phyloP scores from a whole-genome alignment of 2,329 filamentous ascomycete species.

The Arthroderma sp. region DNA sequence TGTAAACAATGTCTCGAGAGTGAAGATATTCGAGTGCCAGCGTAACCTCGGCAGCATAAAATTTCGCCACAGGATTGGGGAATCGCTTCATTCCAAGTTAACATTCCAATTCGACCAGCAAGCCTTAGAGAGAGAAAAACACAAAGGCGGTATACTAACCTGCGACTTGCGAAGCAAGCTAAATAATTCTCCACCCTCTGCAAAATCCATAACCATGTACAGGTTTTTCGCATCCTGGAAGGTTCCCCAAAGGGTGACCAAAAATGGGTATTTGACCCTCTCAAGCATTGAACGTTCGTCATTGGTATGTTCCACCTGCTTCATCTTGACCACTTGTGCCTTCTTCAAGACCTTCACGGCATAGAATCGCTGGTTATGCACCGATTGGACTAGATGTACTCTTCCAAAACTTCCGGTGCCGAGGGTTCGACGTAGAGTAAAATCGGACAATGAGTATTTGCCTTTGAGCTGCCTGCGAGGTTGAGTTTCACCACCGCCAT shows the following conservation, averaged over 20 bases:
- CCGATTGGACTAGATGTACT: conserved; percentile 92
- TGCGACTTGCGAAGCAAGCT: conserved; percentile 84
- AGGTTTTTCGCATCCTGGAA: conserved; percentile 92
- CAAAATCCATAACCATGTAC: conserved; percentile 99
- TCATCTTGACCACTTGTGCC: conserved; percentile 98
- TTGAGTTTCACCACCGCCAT: conserved; percentile 8
- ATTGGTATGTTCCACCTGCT: conserved; percentile 98
- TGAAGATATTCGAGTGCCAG: conserved; percentile 92
- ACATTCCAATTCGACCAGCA: conserved; percentile 3
- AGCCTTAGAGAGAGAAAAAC: conserved; percentile 6
- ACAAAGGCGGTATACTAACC: conserved; percentile 43
- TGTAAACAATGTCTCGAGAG: conserved; percentile 90
- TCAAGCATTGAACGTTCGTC: conserved; percentile 93
- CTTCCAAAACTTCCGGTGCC: conserved; percentile 95
- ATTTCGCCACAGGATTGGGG: conserved; percentile 96
- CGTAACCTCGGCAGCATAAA: conserved; percentile 95
- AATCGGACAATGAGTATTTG: conserved; percentile 89
- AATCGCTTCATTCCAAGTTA: conserved; percentile 55
- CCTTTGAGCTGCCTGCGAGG: conserved; percentile 66
- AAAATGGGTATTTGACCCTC: conserved; percentile 92
- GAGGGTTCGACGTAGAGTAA: conserved; percentile 76
- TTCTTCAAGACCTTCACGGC: conserved; percentile 98
- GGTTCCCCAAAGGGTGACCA: conserved; percentile 96
- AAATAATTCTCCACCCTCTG: conserved; percentile 95
- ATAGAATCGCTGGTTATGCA: conserved; percentile 96